A percentile compares a stretch with the other conserved stretches of the same genome.
phyloP scores from a whole-genome alignment of 352 stramenopile genomes.

The Globisporangium acanthophoron region DNA sequence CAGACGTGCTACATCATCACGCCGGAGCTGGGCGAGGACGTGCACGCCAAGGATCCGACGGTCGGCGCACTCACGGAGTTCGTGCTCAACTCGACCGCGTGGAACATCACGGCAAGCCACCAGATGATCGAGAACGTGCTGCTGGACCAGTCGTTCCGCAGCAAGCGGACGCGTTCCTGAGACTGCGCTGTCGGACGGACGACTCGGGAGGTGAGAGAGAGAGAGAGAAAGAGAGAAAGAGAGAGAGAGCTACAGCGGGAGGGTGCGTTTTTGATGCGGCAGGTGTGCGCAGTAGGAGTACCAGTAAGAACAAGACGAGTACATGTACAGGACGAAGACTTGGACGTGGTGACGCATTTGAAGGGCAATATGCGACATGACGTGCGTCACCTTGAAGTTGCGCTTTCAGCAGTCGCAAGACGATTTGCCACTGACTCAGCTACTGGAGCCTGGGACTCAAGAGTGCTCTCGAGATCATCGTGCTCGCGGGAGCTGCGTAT shows the following conservation, averaged over 20 bases:
- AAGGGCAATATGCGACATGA: not conserved
- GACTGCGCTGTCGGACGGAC: no score
- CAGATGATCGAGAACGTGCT: slow-evolving; percentile 16
- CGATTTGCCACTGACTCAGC: no score
- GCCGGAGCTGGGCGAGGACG: slow-evolving; percentile 22
- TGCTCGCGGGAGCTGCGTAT: no score
- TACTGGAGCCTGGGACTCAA: no score
- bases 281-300: not conserved
- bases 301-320: not conserved
- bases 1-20: slow-evolving; percentile 59
- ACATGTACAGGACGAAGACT: not conserved
- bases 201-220: not conserved
- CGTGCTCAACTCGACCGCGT: slow-evolving; percentile 9
- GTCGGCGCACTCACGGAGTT: slow-evolving; percentile 10
- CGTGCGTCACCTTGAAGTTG: not conserved
- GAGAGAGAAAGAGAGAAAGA: not conserved
- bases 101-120: slow-evolving; percentile 9
- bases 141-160: slow-evolving; percentile 5
- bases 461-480: no score
- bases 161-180: slow-evolving; percentile 1
- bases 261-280: not conserved
- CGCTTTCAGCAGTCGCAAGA: not conserved
- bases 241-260: not conserved
- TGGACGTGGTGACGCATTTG: no score
- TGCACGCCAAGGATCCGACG: slow-evolving; percentile 3